Evolutionary conservation across 2,329 filamentous ascomycete species (phyloP).

Genomic region (Colletotrichum shisoi): DNA sequence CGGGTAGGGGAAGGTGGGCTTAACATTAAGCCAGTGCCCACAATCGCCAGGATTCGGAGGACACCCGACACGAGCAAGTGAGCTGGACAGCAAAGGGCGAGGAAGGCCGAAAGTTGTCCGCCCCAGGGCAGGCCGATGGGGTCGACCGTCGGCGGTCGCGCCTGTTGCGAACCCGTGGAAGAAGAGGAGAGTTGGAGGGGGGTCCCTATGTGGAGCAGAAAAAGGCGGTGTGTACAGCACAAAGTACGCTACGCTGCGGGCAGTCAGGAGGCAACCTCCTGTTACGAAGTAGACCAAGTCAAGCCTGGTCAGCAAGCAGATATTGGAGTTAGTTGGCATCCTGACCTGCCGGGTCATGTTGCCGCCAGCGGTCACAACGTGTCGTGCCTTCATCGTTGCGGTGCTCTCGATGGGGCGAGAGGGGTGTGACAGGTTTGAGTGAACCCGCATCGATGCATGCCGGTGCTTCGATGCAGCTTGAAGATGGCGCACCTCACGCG

Average conservation of each 20-base stretch:
- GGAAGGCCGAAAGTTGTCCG: slow-evolving; percentile 18
- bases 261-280: slow-evolving; percentile 27
- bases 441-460: slow-evolving; percentile 21
- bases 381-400: slow-evolving; percentile 12
- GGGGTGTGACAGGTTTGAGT: slow-evolving; percentile 6
- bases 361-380: neutral
- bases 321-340: neutral
- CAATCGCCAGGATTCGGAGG: slow-evolving; percentile 26
- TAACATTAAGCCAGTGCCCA: slow-evolving; percentile 21
- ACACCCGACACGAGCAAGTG: slow-evolving; percentile 9
- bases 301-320: neutral
- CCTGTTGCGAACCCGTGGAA: slow-evolving; percentile 15
- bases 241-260: neutral
- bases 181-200: slow-evolving; percentile 9
- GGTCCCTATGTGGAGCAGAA: slow-evolving; percentile 28
- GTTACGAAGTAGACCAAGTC: slow-evolving; percentile 10
- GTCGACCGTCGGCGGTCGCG: slow-evolving; percentile 16
- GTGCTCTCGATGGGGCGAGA: neutral
- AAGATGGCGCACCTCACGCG: slow-evolving; percentile 22
- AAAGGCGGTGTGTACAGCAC: slow-evolving; percentile 32
- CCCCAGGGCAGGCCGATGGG: slow-evolving; percentile 17
- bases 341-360: neutral
- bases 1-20: slow-evolving; percentile 26
- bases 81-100: slow-evolving; percentile 5
- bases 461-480: slow-evolving; percentile 23